Conservation (phyloP, 257 asterid species). For the Ajuga chamaepitys region DNA sequence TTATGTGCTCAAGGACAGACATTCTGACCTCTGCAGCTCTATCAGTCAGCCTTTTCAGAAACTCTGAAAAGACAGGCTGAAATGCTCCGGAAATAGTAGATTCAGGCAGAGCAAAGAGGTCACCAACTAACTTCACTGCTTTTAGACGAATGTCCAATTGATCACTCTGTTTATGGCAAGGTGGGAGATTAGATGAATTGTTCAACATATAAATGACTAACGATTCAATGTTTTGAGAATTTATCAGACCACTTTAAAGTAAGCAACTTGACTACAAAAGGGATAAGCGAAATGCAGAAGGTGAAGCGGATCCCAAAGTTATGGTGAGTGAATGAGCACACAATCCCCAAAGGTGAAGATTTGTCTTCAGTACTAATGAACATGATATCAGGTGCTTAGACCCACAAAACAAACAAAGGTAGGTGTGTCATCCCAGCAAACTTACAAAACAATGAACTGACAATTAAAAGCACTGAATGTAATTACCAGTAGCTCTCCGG, state of each 20-base stretch:
- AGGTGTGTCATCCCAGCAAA: not conserved
- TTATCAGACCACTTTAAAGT: not conserved
- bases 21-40: slow-evolving; percentile 77
- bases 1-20: slow-evolving; percentile 78
- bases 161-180: slow-evolving; percentile 65
- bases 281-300: not conserved
- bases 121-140: slow-evolving; percentile 84
- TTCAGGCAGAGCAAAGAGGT: slow-evolving; percentile 69
- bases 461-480: slow-evolving; percentile 17
- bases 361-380: not conserved
- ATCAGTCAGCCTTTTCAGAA: slow-evolving; percentile 83
- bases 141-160: slow-evolving; percentile 71
- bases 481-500: slow-evolving; percentile 96
- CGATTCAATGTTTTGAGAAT: not conserved
- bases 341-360: slow-evolving; percentile 3
- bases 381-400: not conserved
- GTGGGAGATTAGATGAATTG: slow-evolving; percentile 13
- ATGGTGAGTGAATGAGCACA: not conserved
- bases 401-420: slow-evolving; percentile 2
- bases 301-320: slow-evolving; percentile 4
- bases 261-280: not conserved
- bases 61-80: slow-evolving; percentile 79
- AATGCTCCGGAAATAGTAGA: slow-evolving; percentile 60
- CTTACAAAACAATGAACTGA: not conserved
- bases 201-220: slow-evolving; percentile 12